These are phyloP conservation scores for Pilaira anomala DNA, from an alignment of 192 early-diverging fungal species.

Conservation along the genomic window DNA sequence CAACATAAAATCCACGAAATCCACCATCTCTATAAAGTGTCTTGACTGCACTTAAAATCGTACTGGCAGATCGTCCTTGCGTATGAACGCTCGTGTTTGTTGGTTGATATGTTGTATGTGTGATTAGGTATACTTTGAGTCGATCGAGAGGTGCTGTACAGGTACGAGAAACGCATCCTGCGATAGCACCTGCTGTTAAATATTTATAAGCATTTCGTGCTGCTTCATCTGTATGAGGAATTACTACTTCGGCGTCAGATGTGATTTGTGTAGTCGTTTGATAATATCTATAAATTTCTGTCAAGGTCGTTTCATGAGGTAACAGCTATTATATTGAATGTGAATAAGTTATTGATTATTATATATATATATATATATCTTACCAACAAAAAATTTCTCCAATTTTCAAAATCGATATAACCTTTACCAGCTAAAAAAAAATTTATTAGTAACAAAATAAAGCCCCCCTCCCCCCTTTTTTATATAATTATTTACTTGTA, in stretches of 20 bases:
- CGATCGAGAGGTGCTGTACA: slow-evolving; percentile 74
- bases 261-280: slow-evolving; percentile 55
- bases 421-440: slow-evolving; percentile 45
- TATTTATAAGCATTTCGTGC: slow-evolving; percentile 53
- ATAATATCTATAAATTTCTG: slow-evolving; percentile 60
- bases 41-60: slow-evolving; percentile 37
- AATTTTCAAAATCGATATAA: slow-evolving; percentile 60
- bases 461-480: no score
- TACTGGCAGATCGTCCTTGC: slow-evolving; percentile 28
- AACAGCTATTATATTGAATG: slow-evolving; percentile 39
- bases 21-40: slow-evolving; percentile 64
- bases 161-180: slow-evolving; percentile 69
- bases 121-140: slow-evolving; percentile 56
- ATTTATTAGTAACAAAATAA: no score
- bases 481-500: slow-evolving; percentile 30
- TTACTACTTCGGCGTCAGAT: slow-evolving; percentile 62
- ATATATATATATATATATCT: not conserved
- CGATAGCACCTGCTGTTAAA: slow-evolving; percentile 64
- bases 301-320: slow-evolving; percentile 55
- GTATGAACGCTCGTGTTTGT: not conserved
- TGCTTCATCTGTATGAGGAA: slow-evolving; percentile 47
- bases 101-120: slow-evolving; percentile 32
- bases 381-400: slow-evolving; percentile 59
- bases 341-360: not conserved
- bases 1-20: slow-evolving; percentile 63